These are phyloP conservation scores for Pleurotus platypus DNA, from an alignment of 768 basidiomycete genomes.

Conservation along the genomic window DNA sequence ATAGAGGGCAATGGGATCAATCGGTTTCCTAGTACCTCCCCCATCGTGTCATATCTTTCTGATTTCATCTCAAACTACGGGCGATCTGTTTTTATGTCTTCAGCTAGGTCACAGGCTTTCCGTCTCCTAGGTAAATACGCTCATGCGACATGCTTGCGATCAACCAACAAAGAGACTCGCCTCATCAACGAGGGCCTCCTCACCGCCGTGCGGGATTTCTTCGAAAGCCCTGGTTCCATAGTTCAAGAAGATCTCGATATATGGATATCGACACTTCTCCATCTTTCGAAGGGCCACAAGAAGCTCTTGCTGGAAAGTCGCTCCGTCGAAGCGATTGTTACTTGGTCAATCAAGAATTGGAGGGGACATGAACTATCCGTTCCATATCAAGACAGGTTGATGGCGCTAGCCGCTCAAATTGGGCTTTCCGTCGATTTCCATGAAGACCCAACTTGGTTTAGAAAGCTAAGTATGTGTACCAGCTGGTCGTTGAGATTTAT, in stretches of 20 bases:
- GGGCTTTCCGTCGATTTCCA: not conserved
- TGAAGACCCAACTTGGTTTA: constrained; percentile 6
- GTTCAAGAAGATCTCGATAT: constrained; percentile 8
- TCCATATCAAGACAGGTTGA: not conserved
- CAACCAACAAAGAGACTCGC: not conserved
- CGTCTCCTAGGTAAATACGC: not conserved
- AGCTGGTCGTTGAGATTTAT: not conserved
- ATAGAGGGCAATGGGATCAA: not conserved
- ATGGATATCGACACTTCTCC: not conserved
- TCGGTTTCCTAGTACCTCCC: not conserved
- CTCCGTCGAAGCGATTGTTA: not conserved
- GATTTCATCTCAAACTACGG: not conserved
- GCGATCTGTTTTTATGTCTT: not conserved
- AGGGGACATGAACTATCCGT: constrained; percentile 1
- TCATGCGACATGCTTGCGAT: not conserved
- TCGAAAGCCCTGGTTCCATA: constrained; percentile 4
- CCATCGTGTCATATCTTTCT: not conserved
- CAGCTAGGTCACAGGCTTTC: constrained; percentile 5
- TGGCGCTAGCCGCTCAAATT: not conserved
- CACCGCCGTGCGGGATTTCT: not conserved
- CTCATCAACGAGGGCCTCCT: constrained; percentile 7
- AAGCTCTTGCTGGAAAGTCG: not conserved
- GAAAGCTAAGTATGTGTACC: not conserved
- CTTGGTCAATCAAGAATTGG: not conserved
- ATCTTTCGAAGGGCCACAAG: not conserved